phyloP scores from a whole-genome alignment of 805 yeast species.

The Blastobotrys peoriensis region DNA sequence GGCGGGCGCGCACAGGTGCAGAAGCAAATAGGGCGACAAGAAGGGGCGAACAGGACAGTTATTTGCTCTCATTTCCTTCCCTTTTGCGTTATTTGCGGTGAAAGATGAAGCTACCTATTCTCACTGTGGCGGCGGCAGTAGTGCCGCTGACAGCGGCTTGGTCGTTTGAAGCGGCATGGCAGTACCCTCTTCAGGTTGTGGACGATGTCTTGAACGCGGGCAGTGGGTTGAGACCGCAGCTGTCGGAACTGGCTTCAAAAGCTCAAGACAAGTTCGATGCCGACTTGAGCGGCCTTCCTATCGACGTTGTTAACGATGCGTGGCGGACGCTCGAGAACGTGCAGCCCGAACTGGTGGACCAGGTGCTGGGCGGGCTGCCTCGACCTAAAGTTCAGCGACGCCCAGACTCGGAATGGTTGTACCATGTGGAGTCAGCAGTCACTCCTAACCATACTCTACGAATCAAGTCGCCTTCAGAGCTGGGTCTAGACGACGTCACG shows the following conservation, averaged over 20 bases:
- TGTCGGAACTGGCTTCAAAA: neutral
- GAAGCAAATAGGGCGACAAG: no score
- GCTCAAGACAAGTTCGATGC: neutral
- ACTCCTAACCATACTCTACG: conserved; percentile 45
- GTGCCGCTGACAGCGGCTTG: neutral
- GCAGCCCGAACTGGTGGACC: neutral
- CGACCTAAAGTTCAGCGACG: neutral
- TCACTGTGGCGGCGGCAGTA: neutral
- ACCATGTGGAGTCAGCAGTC: conserved; percentile 4
- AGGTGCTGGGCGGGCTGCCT: neutral
- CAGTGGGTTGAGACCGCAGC: no score
- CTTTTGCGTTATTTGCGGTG: no score
- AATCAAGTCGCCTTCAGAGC: conserved; percentile 55
- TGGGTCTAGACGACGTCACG: conserved; percentile 76
- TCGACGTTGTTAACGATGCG: neutral
- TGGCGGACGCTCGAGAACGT: neutral
- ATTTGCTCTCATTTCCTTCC: no score
- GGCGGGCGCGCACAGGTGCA: no score
- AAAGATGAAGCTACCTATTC: no score
- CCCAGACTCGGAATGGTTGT: conserved; percentile 12
- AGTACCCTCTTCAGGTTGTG: neutral
- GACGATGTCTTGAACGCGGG: neutral
- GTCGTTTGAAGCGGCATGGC: neutral
- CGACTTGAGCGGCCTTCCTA: neutral
- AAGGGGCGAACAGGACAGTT: no score